phyloP scores from a whole-genome alignment of 805 yeast species.

The Starmera dryadoides region DNA sequence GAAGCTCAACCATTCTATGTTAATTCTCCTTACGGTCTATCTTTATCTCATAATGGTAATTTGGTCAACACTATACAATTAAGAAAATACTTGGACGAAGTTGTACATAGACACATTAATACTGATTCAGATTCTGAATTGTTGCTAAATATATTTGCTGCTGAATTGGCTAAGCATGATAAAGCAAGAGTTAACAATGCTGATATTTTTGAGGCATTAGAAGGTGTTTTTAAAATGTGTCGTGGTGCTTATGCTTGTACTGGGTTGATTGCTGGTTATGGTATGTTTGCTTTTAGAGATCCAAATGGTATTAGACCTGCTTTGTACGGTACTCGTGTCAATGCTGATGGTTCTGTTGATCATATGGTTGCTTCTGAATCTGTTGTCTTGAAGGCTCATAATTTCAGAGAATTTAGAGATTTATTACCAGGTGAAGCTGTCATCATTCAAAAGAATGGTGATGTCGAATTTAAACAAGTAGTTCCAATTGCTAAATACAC shows the following conservation, averaged over 20 bases:
- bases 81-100: conserved; percentile 78
- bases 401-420: conserved; percentile 73
- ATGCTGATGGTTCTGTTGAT: conserved; percentile 64
- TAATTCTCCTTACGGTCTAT: conserved; percentile 92
- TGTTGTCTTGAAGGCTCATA: conserved; percentile 90
- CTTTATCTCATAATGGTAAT: conserved; percentile 90
- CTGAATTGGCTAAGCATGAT: conserved; percentile 84
- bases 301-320: conserved; percentile 96
- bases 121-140: conserved; percentile 96
- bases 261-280: conserved; percentile 94
- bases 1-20: conserved; percentile 99
- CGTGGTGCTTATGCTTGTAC: conserved; percentile 98
- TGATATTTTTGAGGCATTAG: conserved; percentile 81
- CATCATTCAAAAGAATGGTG: conserved; percentile 71
- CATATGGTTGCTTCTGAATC: conserved; percentile 95
- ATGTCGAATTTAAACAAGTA: conserved; percentile 82
- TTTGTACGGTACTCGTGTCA: conserved; percentile 73
- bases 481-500: conserved; percentile 72
- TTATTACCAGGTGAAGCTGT: conserved; percentile 95
- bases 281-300: conserved; percentile 92
- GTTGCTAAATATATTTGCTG: conserved; percentile 82
- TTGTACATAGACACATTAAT: conserved; percentile 93
- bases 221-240: conserved; percentile 71
- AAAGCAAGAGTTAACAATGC: conserved; percentile 88
- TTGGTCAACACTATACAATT: conserved; percentile 80